Evolutionary conservation across 2,329 filamentous ascomycete genomes (phyloP).

Genomic region (Aspergillus ustus): DNA sequence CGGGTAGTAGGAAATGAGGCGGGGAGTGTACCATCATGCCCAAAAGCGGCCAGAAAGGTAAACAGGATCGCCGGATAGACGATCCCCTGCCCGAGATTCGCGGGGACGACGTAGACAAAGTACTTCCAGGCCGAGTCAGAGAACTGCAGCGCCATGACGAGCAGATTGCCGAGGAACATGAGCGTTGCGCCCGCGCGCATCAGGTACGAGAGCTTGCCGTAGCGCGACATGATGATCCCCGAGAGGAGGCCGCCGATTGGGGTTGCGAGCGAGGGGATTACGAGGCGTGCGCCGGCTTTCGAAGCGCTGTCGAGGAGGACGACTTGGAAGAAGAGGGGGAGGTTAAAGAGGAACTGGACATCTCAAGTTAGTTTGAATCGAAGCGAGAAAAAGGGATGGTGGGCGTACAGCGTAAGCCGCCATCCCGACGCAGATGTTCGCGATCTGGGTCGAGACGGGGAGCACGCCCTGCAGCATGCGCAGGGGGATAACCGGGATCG

Average conservation of each 20-base stretch:
- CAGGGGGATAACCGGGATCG: slow-evolving; percentile 51
- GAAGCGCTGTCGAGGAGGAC: slow-evolving; percentile 49
- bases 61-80: slow-evolving; percentile 59
- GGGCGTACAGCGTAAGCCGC: slow-evolving; percentile 63
- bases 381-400: not conserved
- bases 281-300: slow-evolving; percentile 50
- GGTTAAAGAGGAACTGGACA: slow-evolving; percentile 52
- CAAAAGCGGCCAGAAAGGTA: slow-evolving; percentile 66
- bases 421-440: slow-evolving; percentile 65
- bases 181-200: slow-evolving; percentile 46
- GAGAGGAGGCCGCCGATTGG: slow-evolving; percentile 51
- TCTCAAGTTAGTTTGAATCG: not conserved
- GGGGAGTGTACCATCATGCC: slow-evolving; percentile 57
- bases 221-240: slow-evolving; percentile 54
- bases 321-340: slow-evolving; percentile 52
- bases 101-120: slow-evolving; percentile 50
- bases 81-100: slow-evolving; percentile 53
- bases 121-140: slow-evolving; percentile 52
- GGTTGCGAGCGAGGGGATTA: slow-evolving; percentile 52
- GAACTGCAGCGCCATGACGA: slow-evolving; percentile 48
- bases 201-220: slow-evolving; percentile 48
- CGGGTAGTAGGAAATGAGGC: not conserved
- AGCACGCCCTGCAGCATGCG: slow-evolving; percentile 60
- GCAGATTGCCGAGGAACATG: slow-evolving; percentile 51
- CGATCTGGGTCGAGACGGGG: slow-evolving; percentile 59